A percentile compares a stretch with the other conserved stretches of the same genome.
Evolutionary conservation across 2,329 filamentous ascomycete species (phyloP).

Genomic region (Hypoxylon sp.): DNA sequence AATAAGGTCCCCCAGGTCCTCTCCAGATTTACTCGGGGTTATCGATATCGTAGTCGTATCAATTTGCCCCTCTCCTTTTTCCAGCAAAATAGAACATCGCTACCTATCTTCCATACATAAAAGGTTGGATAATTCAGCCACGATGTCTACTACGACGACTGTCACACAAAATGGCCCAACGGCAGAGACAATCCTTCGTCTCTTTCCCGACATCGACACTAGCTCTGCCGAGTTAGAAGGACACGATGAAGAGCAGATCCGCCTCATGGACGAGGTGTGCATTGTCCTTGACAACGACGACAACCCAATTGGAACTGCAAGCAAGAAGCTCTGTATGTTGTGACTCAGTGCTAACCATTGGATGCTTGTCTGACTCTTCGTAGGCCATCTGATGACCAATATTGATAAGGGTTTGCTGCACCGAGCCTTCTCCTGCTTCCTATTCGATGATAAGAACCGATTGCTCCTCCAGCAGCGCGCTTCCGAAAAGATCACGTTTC

Average conservation of each 20-base stretch:
- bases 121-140: conserved; percentile 16
- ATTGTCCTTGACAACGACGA: conserved; percentile 96
- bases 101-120: not conserved
- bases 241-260: conserved; percentile 97
- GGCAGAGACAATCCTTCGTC: conserved; percentile 85
- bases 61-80: conserved; percentile 23
- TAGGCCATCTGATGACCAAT: conserved; percentile 98
- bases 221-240: conserved; percentile 83
- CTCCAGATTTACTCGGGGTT: conserved; percentile 3
- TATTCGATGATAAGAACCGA: conserved; percentile 94
- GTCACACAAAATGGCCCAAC: conserved; percentile 72
- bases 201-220: conserved; percentile 88
- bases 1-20: not conserved
- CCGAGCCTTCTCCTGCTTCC: conserved; percentile 97
- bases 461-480: conserved; percentile 96
- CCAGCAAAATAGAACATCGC: conserved; percentile 2
- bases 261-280: conserved; percentile 98
- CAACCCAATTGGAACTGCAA: conserved; percentile 92
- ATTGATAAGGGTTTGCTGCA: conserved; percentile 96
- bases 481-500: conserved; percentile 97
- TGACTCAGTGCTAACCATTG: conserved; percentile 1
- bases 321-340: conserved; percentile 94
- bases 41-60: conserved; percentile 33
- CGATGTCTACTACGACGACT: conserved; percentile 58
- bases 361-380: conserved; percentile 28